phyloP scores from a whole-genome alignment of 305 asterid genomes.

The Stenogyne calaminthoides region DNA sequence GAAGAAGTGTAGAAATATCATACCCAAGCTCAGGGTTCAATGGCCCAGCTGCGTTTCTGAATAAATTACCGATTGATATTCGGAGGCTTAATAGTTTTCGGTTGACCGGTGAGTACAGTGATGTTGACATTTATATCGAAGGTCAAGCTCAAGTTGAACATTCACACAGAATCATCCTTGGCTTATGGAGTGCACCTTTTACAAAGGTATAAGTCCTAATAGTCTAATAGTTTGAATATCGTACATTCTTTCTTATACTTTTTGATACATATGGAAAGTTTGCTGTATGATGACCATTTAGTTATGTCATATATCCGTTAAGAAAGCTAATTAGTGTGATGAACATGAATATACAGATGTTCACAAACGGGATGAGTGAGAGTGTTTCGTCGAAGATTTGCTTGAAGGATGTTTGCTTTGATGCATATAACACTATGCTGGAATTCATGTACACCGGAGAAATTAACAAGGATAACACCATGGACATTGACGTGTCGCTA shows the following conservation, averaged over 20 bases:
- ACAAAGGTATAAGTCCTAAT: conserved; percentile 62
- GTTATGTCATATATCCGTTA: conserved; percentile 7
- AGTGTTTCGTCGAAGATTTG: conserved; percentile 62
- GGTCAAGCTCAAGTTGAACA: conserved; percentile 60
- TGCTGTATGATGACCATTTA: not conserved
- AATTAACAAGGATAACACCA: conserved; percentile 44
- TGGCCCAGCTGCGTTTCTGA: conserved; percentile 51
- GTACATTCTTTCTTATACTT: not conserved
- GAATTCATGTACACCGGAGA: conserved; percentile 87
- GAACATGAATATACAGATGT: conserved; percentile 64
- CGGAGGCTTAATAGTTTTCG: conserved; percentile 61
- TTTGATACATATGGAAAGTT: not conserved
- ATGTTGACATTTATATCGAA: conserved; percentile 69
- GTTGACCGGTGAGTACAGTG: conserved; percentile 68
- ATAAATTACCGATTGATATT: conserved; percentile 66
- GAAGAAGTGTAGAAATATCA: conserved; percentile 73
- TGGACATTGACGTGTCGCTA: conserved; percentile 53
- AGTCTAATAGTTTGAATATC: too few relatives aligned
- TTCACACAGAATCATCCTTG: conserved; percentile 81
- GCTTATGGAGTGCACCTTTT: conserved; percentile 92
- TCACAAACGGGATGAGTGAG: conserved; percentile 97
- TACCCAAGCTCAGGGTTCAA: conserved; percentile 60
- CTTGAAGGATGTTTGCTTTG: conserved; percentile 75
- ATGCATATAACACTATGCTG: conserved; percentile 75
- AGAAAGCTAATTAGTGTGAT: conserved; percentile 25